Base-by-base conservation (phyloP, 2,329 filamentous ascomycete genomes). In the Apiospora saccharicola region DNA sequence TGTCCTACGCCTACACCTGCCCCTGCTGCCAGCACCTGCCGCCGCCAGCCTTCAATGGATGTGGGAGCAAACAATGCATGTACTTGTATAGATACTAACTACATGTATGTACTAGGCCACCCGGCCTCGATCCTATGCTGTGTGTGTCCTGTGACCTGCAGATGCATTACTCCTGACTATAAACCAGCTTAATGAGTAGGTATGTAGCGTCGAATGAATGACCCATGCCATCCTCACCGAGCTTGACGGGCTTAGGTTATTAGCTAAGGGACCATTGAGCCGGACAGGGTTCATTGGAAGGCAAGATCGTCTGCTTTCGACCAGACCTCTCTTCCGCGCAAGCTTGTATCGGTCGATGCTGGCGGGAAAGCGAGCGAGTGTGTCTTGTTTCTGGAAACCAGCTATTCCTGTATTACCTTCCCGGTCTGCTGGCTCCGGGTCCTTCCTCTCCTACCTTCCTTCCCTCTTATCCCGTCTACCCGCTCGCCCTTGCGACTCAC, bases 241-340 rank as follows among this genome's bases (percentile, higher is more conserved):
- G 53, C 53, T 22, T 30, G 37, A 61, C 30, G n/a, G 53, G 53
- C 53, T 61, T 37, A n/a, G 57, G 34, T 41, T 64, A 64, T 41
- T 37, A 64, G 57, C 34, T 64, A 41, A 64, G 34, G 57, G 34
- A 64, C 57, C 57, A 64, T 64, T 41, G 30, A 64, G 57, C 57
- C 57, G 57, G 34, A 64, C 57, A 64, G 57, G 57, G 57, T 64
- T 64, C 34, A 13, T 64, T 12, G 57, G 34, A 41, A 30, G 57
- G 57, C 8, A 41, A 64, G 57, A 64, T 22, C 57, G 57, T 34
- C 22, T 41, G 34, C 34, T 41, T 34, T 10, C 34, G 19, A 30
- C 30, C 16, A 41, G 5, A 41, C 37, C 30, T 61, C 14, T n/a
- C 16, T 64, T 41, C 57, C 26, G 10, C 16, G 22, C 24, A 26